A percentile compares a stretch with the other conserved stretches of the same genome.
These are phyloP conservation scores for Thielaviopsis punctulata DNA, from an alignment of 2,329 filamentous ascomycete genomes.

Conservation along the genomic window DNA sequence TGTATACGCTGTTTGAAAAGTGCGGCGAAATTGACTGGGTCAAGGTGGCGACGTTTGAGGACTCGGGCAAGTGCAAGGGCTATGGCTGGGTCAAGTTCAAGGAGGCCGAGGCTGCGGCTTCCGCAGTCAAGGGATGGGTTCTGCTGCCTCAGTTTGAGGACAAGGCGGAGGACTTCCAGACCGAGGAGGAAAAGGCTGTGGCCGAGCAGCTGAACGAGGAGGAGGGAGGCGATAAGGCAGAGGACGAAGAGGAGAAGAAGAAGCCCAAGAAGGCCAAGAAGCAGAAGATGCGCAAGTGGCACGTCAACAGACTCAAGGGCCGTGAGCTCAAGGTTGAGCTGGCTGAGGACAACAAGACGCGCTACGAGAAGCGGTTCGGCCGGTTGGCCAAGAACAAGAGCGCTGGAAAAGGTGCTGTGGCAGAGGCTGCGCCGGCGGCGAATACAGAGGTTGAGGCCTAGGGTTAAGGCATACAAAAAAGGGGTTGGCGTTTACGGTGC, in stretches of 20 bases:
- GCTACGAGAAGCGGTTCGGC: conserved; percentile 89
- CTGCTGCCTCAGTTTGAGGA: conserved; percentile 49
- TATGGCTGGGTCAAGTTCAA: conserved; percentile 91
- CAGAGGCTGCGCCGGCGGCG: conserved; percentile 24
- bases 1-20: conserved; percentile 65
- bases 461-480: background rate
- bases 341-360: conserved; percentile 72
- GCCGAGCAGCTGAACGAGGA: conserved; percentile 24
- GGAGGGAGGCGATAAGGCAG: conserved; percentile 26
- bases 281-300: conserved; percentile 53
- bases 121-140: conserved; percentile 59
- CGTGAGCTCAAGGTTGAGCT: conserved; percentile 76
- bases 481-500: background rate
- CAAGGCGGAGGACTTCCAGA: conserved; percentile 43
- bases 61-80: conserved; percentile 94
- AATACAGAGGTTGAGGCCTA: conserved; percentile 22
- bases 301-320: conserved; percentile 70
- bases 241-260: conserved; percentile 24
- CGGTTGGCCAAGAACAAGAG: conserved; percentile 40
- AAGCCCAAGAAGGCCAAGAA: conserved; percentile 27
- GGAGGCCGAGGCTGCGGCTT: conserved; percentile 53
- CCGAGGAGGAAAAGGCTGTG: conserved; percentile 19
- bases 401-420: conserved; percentile 10
- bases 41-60: conserved; percentile 89
- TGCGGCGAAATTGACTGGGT: conserved; percentile 71